Evolutionary conservation across 495 filamentous ascomycete genomes (phyloP), one percentile per base, ranked within the genome.

Genomic region (Podospora sp.): DNA sequence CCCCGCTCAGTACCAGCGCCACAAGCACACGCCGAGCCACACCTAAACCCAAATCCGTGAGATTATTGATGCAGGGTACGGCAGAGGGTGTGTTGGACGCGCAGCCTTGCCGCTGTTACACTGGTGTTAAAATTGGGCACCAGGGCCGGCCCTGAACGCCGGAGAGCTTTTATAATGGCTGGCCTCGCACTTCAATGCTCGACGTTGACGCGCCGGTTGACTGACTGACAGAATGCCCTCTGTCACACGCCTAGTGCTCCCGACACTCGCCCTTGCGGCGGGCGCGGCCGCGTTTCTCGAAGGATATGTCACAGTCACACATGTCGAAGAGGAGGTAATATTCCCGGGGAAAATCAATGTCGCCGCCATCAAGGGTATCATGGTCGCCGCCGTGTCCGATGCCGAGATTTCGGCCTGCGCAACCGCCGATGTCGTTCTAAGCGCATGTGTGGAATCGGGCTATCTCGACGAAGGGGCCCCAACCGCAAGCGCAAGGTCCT

Each of bases 331-430:
- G 26, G 46, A 29, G 7, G 8, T 63, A n/a, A 20, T 51, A 21
- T 24, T 52, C 40, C 22, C 57, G 4, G 57, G 57, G 18, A 22
- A 22, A 7, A 53, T 66, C 27, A 61, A 62, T 16, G 29, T 66
- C 16, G 51, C 67, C 25, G 68, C 46, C 29, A 20, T 69, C 51
- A 60, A 27, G 0, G 59, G 22, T 9, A 36, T 65, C 0, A 14
- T 69, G 6, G 60, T 55, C 12, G 68, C 62, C 11, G 69, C 65
- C 9, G 52, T 52, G 5, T 65, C 71, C 7, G 62, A 71, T 26
- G 24, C 65, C 16, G 72, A 65, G 9, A 33, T 67, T 35, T 24
- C 36, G 0, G 75, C 73, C 24, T 77, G 73, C 55, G 49, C 46
- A 6, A 51, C 65, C 20, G 70, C 67, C 60, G 62, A 73, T 11